Base-by-base conservation (phyloP, 202 grass and related monocot species). In the Panicum hallii region DNA sequence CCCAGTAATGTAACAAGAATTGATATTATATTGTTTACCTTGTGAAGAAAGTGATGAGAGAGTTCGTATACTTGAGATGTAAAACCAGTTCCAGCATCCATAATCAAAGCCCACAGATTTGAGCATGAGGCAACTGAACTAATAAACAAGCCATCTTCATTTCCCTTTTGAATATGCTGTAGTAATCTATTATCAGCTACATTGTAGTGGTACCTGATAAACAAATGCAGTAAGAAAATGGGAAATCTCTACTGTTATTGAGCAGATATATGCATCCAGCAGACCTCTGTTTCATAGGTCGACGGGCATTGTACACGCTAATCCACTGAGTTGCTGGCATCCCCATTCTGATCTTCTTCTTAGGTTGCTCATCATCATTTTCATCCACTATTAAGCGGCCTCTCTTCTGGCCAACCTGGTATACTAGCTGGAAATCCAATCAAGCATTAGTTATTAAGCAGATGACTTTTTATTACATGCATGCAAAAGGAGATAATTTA, bases 221-320 rank as follows among this genome's bases (percentile, higher is more conserved):
- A 78, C 23, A 80, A 71, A 79, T 83, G 44, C 43, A 22, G 7
- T 83, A 65, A 87, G 58, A 74, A n/a, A 65, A 82, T 5, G 8
- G 45, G 38, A 62, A 40, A 68, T 86, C 28, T 63, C 64, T 54
- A 64, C 52, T 85, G 36, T 61, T 48, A 80, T 57, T 78, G 70
- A 89, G 82, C 75, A 85, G 17, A 62, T 42, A 67, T 70, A 12
- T 57, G 89, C 73, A 57, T 9, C 47, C 79, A 34, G 58, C 80
- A 77, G 23, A 92, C 97, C 97, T 96, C 86, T 99, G 97, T 72
- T 99, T 96, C 97, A 99, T 99, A 77, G 97, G 97, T 9, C 82
- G 90, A 70, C 90, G 89, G 55, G 93, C 87, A 91, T 90, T 99
- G 77, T 99, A 99, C 44, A 94, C 91, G 49, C 97, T 99, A 84